A percentile compares a stretch with the other conserved stretches of the same genome.
Evolutionary conservation across 2,329 filamentous ascomycete species (phyloP).

Genomic region (Phaeomoniella chlamydospora): DNA sequence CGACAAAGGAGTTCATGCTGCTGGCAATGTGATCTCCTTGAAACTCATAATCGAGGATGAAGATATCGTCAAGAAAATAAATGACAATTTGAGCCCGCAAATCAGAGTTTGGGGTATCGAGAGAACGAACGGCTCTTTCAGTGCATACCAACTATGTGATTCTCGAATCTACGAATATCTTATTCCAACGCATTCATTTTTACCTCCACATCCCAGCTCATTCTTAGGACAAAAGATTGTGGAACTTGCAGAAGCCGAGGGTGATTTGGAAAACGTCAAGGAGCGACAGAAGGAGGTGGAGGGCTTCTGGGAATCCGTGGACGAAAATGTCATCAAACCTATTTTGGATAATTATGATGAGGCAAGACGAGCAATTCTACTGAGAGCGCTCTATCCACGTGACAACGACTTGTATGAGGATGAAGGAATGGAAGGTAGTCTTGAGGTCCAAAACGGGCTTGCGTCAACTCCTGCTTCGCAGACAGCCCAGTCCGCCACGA

Average conservation of each 20-base stretch:
- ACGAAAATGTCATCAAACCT: constrained; percentile 66
- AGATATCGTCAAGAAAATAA: constrained; percentile 82
- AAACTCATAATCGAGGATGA: constrained; percentile 92
- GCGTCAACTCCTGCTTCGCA: neutral
- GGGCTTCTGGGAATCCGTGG: constrained; percentile 68
- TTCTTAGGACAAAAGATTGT: constrained; percentile 72
- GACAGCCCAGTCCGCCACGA: neutral
- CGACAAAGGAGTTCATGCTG: constrained; percentile 94
- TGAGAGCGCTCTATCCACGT: constrained; percentile 1
- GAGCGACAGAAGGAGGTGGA: constrained; percentile 62
- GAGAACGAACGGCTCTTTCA: constrained; percentile 79
- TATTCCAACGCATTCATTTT: constrained; percentile 80
- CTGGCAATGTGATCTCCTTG: constrained; percentile 85
- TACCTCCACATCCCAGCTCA: constrained; percentile 82
- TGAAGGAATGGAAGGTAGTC: neutral
- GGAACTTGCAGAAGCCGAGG: constrained; percentile 60
- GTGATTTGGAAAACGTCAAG: constrained; percentile 53
- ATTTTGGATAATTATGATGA: constrained; percentile 34
- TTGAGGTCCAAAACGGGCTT: neutral
- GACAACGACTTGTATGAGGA: constrained; percentile 2
- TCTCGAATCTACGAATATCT: constrained; percentile 96
- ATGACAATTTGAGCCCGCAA: constrained; percentile 67
- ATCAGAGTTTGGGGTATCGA: constrained; percentile 93
- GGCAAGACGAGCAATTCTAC: constrained; percentile 16
- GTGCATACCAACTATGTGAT: constrained; percentile 87